Percentiles rank a stretch among this genome's conserved stretches.
Evolutionary conservation across 1,284 basidiomycete species (phyloP).

Genomic region (Melampsora abietis-canadensis): DNA sequence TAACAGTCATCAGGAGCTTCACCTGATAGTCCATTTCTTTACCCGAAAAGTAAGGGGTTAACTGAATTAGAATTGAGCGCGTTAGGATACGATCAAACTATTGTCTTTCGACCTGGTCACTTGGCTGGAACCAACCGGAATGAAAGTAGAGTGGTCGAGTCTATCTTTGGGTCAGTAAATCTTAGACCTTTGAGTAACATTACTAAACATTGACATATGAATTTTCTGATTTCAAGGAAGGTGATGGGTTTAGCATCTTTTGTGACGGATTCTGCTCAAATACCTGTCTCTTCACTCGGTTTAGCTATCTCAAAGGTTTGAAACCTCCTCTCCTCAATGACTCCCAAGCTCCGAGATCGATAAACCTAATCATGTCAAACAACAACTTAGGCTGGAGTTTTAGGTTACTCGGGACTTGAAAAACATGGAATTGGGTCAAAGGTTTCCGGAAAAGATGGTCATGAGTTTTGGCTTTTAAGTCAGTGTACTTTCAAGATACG

Average conservation of each 20-base stretch:
- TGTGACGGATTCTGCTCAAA: constrained; percentile 16
- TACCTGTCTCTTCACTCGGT: constrained; percentile 10
- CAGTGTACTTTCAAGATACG: not conserved
- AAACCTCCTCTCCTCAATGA: not conserved
- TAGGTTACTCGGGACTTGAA: constrained; percentile 5
- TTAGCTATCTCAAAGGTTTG: constrained; percentile 11
- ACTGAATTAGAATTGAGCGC: constrained; percentile 67
- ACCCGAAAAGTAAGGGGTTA: constrained; percentile 63
- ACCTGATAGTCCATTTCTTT: constrained; percentile 3
- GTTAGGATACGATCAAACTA: constrained; percentile 66
- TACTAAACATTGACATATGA: not conserved
- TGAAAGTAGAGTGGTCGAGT: constrained; percentile 54
- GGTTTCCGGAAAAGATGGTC: not conserved
- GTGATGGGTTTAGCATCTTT: constrained; percentile 1
- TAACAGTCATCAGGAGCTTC: constrained; percentile 52
- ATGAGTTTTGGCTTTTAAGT: constrained; percentile 7
- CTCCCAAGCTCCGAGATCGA: not conserved
- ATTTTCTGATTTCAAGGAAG: not conserved
- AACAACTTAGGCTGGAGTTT: not conserved
- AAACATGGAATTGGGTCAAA: constrained; percentile 4
- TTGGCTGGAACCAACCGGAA: constrained; percentile 54
- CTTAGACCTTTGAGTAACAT: not conserved
- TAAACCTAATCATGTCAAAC: not conserved
- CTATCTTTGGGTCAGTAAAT: not conserved
- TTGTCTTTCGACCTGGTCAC: constrained; percentile 65